Evolutionary conservation across 164 flowering plant species (phyloP).

Genomic region (Magnolia kwangsiensis): DNA sequence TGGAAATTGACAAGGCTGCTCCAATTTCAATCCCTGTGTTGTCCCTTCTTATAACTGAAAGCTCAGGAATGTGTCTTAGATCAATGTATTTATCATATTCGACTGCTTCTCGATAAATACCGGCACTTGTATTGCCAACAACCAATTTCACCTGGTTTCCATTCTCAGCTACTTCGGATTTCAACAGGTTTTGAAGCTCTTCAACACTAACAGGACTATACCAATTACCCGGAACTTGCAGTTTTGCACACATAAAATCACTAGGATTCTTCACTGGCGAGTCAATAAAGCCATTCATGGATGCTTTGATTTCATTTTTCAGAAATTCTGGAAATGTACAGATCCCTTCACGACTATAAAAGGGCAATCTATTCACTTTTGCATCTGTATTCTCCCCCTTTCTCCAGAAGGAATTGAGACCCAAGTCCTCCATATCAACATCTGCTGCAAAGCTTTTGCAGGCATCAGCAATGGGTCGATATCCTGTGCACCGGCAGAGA

Average conservation of each 20-base stretch:
- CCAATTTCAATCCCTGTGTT: slow-evolving; percentile 63
- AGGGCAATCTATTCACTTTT: slow-evolving; percentile 41
- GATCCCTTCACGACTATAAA: slow-evolving; percentile 24
- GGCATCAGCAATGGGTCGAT: slow-evolving; percentile 84
- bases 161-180: slow-evolving; percentile 11
- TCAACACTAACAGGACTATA: slow-evolving; percentile 45
- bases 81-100: slow-evolving; percentile 55
- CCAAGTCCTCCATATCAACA: slow-evolving; percentile 91
- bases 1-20: slow-evolving; percentile 73
- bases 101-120: slow-evolving; percentile 67
- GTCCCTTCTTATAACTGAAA: slow-evolving; percentile 47
- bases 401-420: slow-evolving; percentile 68
- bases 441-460: slow-evolving; percentile 88
- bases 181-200: slow-evolving; percentile 46
- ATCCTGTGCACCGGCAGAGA: slow-evolving; percentile 93
- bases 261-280: neutral
- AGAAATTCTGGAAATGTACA: slow-evolving; percentile 61
- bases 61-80: slow-evolving; percentile 66
- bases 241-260: slow-evolving; percentile 2
- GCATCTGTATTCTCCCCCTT: slow-evolving; percentile 34
- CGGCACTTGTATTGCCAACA: slow-evolving; percentile 71
- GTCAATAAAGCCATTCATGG: neutral
- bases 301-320: slow-evolving; percentile 37
- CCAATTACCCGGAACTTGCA: slow-evolving; percentile 31
- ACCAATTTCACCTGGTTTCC: slow-evolving; percentile 41